Base-by-base conservation (phyloP, 2,329 filamentous ascomycete species). In the Hypoxylon sp. region DNA sequence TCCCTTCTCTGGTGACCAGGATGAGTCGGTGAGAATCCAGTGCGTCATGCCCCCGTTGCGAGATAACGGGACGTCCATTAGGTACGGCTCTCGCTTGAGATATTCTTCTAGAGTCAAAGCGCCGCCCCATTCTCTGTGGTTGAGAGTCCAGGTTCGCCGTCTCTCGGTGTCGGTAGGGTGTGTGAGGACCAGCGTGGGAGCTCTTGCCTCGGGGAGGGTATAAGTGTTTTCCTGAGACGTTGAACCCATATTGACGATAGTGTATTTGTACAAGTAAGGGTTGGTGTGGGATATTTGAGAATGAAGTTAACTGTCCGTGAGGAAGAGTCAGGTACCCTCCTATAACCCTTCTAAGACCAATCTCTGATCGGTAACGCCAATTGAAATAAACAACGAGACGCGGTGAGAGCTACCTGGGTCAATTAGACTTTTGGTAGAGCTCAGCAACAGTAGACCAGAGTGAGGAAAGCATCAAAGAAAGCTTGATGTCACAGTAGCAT, bases 161-260 rank as follows among this genome's bases (percentile, higher is more conserved):
- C 82, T 84, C 74, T 92, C 90, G 6, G 80, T 78, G 2, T 78
- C 71, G 0, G 87, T 91, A 1, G 90, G 87, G 67, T 85, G 81
- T 39, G 82, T 79, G 68, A 92, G 84, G 61, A 81, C 70, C 2
- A 87, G 78, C 25, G 76, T 72, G 2, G 79, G 72, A 19, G 78
- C 76, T 12, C 71, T 67, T 29, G 79, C 76, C 34, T 73, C 55
- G 4, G 79, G 80, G 47, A 81, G 78, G 47, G 65, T 56, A 65
- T 63, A 30, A 41, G 23, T 4, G 64, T 58, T 48, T 23, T 45
- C 19, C 21, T 65, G 60, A 37, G 21, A 19, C 50, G 43, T 5
- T 0, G 79, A 79, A 58, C 77, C 76, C 80, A 81, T 81, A 41
- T 66, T 71, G 30, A 32, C 29, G 43, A 47, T 16, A 5, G 4